phyloP scores from a whole-genome alignment of 768 basidiomycete genomes.

The Mycena vulgaris region DNA sequence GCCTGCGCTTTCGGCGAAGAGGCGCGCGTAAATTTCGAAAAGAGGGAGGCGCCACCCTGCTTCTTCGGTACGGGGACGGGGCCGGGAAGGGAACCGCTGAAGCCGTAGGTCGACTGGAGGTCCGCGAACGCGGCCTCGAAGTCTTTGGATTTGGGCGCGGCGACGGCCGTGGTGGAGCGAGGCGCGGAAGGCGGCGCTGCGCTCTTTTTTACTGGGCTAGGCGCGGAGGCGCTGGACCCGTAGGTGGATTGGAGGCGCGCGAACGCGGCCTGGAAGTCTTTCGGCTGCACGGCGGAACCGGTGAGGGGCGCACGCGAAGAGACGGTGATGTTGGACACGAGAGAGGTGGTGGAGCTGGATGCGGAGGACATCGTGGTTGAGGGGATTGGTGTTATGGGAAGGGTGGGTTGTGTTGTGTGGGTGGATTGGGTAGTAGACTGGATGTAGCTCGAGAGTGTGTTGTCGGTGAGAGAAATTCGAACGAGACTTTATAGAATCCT shows the following conservation, averaged over 20 bases:
- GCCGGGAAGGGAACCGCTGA: not conserved
- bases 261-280: constrained; percentile 27
- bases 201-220: constrained; percentile 7
- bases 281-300: not conserved
- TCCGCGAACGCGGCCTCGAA: constrained; percentile 20
- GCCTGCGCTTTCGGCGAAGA: not conserved
- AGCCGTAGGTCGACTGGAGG: constrained; percentile 30
- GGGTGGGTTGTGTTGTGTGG: not conserved
- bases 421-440: not conserved
- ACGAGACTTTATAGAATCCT: constrained; percentile 11
- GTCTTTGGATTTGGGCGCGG: constrained; percentile 6
- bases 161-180: not conserved
- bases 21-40: not conserved
- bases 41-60: not conserved
- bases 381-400: not conserved
- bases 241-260: constrained; percentile 27
- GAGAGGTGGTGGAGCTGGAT: constrained; percentile 13
- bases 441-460: constrained; percentile 11
- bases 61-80: not conserved
- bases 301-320: constrained; percentile 19
- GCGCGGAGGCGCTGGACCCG: constrained; percentile 20
- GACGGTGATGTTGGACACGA: constrained; percentile 17
- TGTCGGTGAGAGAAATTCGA: not conserved
- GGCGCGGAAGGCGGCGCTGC: not conserved
- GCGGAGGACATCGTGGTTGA: constrained; percentile 7